Evolutionary conservation across 495 filamentous ascomycete genomes (phyloP), one percentile per base, ranked within the genome.

Genomic region (Neurospora sp.): DNA sequence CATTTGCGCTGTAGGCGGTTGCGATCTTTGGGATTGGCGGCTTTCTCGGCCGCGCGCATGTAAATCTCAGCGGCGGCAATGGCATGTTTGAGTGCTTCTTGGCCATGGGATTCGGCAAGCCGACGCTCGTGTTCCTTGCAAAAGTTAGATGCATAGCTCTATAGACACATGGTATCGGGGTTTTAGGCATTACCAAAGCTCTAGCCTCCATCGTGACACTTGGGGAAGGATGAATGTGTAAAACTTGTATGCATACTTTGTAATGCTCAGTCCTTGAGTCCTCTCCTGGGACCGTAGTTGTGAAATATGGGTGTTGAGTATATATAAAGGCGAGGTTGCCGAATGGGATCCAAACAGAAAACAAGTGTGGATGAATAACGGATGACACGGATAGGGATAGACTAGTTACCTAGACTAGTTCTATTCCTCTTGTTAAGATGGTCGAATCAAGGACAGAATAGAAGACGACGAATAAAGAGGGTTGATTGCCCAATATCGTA

Each of bases 41-140:
- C 84, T 68, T 89, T 79, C 61, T 83, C 82, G 70, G 91, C 79
- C 2, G 91, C 92, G 77, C 88, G 88, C 89, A 97, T 93, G 73
- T 93, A 93, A 61, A 91, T 81, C 76, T 97, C 92, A 17, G 88
- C 89, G 35, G 92, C 91, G 73, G 87, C 82, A 78, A 96, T 92
- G 71, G 92, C 90, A 74, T 89, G 87, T 44, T 90, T 81, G 68
- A 97, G 84, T 22, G 94, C 94, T 42, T 89, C 86, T 70, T 89
- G 88, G 68, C 87, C 90, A 38, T 80, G 80, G 22, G 89, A 84
- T 35, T 73, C 78, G 44, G 83, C 83, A 70, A 93, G 81, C 72
- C 83, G 84, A 39, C 80, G 82, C 79, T 93, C 90, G 73, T 86
- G 87, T 83, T 84, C 87, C 91, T 94, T 81, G 71, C 61, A 22